Evolutionary conservation across 164 flowering plant species (phyloP).

Genomic region (Liquidambar formosana): DNA sequence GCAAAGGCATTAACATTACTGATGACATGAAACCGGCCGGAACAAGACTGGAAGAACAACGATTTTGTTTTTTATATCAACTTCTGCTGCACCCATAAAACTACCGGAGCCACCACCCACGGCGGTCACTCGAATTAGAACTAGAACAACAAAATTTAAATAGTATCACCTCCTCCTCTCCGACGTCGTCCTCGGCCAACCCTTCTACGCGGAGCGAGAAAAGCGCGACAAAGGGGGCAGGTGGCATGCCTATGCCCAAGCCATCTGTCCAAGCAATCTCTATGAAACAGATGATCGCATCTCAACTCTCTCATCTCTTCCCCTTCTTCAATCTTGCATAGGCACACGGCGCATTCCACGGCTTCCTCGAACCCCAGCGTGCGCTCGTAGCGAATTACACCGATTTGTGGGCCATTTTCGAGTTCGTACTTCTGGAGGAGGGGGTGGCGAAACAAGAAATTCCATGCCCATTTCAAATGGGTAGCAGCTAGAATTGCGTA

Average conservation of each 20-base stretch:
- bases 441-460: not conserved
- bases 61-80: too few relatives aligned
- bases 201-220: not conserved
- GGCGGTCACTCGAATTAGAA: not conserved
- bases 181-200: not conserved
- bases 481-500: not conserved
- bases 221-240: slow-evolving; percentile 8
- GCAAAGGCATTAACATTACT: too few relatives aligned
- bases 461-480: slow-evolving; percentile 1
- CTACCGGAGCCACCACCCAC: not conserved
- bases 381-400: not conserved
- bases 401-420: not conserved
- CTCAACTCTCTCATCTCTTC: not conserved
- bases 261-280: slow-evolving; percentile 7
- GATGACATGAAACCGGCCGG: too few relatives aligned
- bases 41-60: too few relatives aligned
- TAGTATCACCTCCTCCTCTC: not conserved
- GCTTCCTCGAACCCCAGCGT: not conserved
- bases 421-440: not conserved
- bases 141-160: not conserved
- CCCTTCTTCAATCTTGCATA: too few relatives aligned
- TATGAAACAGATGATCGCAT: slow-evolving; percentile 8
- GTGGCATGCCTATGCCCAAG: not conserved
- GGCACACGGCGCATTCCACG: not conserved
- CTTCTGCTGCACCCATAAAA: too few relatives aligned